These are phyloP conservation scores for Cynanchum wilfordii DNA, from an alignment of 257 asterid species.

Conservation along the genomic window DNA sequence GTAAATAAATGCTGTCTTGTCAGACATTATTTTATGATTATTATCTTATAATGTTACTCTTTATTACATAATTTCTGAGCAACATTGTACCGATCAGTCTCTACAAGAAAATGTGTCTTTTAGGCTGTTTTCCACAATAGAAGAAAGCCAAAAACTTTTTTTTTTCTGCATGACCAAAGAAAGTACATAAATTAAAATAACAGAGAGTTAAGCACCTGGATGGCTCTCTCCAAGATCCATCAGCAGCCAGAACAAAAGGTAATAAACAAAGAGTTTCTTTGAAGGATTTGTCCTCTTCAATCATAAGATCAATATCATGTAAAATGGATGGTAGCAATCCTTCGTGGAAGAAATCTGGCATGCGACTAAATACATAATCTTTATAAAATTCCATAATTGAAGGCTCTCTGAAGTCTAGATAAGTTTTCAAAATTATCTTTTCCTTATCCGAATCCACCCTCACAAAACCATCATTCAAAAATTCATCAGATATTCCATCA, in stretches of 20 bases:
- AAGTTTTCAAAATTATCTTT: constrained; percentile 53
- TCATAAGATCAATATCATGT: constrained; percentile 50
- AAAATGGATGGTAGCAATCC: constrained; percentile 54
- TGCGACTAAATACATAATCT: constrained; percentile 58
- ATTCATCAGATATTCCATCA: constrained; percentile 52
- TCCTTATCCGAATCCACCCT: constrained; percentile 81
- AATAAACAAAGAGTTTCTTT: constrained; percentile 48
- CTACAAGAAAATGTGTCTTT: background rate
- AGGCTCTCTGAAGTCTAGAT: constrained; percentile 66
- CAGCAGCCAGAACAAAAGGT: constrained; percentile 68
- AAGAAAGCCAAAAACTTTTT: background rate
- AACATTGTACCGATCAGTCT: background rate
- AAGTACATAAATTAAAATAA: background rate
- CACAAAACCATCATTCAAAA: constrained; percentile 75
- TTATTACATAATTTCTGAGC: background rate
- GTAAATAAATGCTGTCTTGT: background rate
- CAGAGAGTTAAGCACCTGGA: constrained; percentile 49
- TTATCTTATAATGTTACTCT: background rate
- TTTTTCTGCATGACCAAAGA: background rate
- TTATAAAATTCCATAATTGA: constrained; percentile 60
- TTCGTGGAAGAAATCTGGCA: constrained; percentile 55
- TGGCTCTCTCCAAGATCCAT: constrained; percentile 87
- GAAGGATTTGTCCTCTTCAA: constrained; percentile 63
- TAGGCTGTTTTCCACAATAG: background rate
- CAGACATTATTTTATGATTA: background rate